Base-by-base conservation (phyloP, 1,284 basidiomycete species). In the Ganoderma lucidum region DNA sequence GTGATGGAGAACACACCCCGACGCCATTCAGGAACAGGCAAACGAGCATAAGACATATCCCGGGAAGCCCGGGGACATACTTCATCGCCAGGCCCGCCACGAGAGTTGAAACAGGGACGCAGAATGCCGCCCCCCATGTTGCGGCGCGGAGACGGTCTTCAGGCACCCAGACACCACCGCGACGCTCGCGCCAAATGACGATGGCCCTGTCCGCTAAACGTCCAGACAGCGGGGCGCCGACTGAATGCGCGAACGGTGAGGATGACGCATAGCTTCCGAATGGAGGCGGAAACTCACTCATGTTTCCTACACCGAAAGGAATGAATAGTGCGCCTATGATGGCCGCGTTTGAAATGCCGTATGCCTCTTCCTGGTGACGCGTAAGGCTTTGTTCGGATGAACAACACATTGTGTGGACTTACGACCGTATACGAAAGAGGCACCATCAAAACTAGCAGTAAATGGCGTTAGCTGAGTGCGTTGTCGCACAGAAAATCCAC, bases 321-420 rank as follows among this genome's bases (percentile, higher is more conserved):
- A 91, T 81, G 78, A 90, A 92, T 68, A 90, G 84, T 1, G 83
- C 82, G 6, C 92, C 91, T 17, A 91, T 81, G 32, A 91, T 63
- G 0, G 87, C 88, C 64, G 86, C 84, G 75, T 89, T 90, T 12
- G 78, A 77, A 64, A 93, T 89, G 64, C 84, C 79, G 76, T 92
- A 93, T 35, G 84, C 83, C 1, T 81, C 82, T 53, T 87, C 87
- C 88, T 91, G 51, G 19, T 3, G n/a, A 8, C 6, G 56, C 8
- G 35, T 62, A 2, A 48, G 37, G 14, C 12, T 6, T 17, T 35
- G 17, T 44, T 8, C 10, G n/a, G 19, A 61, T 4, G 42, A 23
- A 23, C 59, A 12, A 1, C 12, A 8, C 8, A 62, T 17, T 19
- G 4, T 1, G 2, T n/a, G n/a, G 15, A 62, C 74, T 60, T 63